Conservation (phyloP, 345 rosid genomes). For the Syzygium aqueum region DNA sequence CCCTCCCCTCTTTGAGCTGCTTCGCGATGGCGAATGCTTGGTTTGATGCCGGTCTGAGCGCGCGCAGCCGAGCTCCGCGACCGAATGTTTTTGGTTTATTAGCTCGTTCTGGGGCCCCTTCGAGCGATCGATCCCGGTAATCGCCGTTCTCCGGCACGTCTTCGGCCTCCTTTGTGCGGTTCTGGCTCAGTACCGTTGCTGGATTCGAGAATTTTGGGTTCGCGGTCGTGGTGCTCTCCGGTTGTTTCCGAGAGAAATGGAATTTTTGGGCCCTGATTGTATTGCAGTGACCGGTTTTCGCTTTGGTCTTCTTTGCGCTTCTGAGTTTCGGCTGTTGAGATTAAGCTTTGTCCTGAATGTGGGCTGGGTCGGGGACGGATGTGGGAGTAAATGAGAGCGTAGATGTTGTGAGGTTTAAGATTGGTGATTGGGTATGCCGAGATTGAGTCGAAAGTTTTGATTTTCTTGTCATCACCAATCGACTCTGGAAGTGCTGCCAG, state of each 20-base stretch:
- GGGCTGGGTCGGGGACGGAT: not conserved
- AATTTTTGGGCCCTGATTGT: accelerated
- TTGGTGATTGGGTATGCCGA: not conserved
- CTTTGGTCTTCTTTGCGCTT: not conserved
- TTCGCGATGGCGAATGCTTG: not conserved
- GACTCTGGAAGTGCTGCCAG: not conserved
- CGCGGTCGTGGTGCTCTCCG: not conserved
- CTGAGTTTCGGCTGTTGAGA: not conserved
- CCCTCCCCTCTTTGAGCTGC: not conserved
- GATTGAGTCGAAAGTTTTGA: not conserved
- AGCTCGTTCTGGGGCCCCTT: not conserved
- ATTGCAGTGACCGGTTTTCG: not conserved
- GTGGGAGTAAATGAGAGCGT: not conserved
- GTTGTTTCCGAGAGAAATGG: not conserved
- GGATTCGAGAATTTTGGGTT: not conserved
- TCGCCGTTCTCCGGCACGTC: not conserved
- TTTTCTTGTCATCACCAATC: not conserved
- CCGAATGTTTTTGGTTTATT: not conserved
- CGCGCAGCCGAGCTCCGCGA: not conserved
- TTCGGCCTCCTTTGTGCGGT: not conserved
- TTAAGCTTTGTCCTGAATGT: not conserved
- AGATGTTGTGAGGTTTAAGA: not conserved
- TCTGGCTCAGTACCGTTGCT: not conserved
- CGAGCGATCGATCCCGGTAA: not conserved
- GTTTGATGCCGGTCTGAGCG: not conserved